A percentile compares a stretch with the other conserved stretches of the same genome.
Evolutionary conservation across 176 grass and related monocot genomes (phyloP).

Genomic region (Elaeis guineensis): DNA sequence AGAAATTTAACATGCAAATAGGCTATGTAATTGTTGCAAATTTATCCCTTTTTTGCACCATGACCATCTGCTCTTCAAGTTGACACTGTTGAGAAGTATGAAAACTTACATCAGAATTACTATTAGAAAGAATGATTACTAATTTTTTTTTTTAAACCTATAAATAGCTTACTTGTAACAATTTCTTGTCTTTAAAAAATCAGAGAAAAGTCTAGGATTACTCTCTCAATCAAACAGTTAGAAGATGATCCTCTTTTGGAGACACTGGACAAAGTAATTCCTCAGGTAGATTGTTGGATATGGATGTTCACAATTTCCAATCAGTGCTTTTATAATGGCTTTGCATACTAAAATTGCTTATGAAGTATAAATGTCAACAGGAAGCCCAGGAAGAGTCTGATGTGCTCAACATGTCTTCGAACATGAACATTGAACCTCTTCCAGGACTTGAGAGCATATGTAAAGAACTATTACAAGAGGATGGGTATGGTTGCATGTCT

Average conservation of each 20-base stretch:
- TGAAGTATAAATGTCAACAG: slow-evolving; percentile 20
- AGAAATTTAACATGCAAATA: too few species aligned
- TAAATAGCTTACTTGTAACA: not conserved
- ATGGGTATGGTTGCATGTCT: slow-evolving; percentile 44
- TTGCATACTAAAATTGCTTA: not conserved
- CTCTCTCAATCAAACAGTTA: slow-evolving; percentile 82
- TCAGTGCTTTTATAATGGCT: too few species aligned
- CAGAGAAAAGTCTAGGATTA: slow-evolving; percentile 78
- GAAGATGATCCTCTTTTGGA: slow-evolving; percentile 87
- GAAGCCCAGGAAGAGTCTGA: slow-evolving; percentile 35
- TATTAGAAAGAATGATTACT: not conserved
- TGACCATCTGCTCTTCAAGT: too few species aligned
- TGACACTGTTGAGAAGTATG: too few species aligned
- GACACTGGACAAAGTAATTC: slow-evolving; percentile 94
- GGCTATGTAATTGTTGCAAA: too few species aligned
- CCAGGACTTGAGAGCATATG: slow-evolving; percentile 85
- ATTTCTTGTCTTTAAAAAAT: slow-evolving; percentile 2
- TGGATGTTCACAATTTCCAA: not conserved
- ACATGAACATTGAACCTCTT: slow-evolving; percentile 62
- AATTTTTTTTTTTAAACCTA: not conserved
- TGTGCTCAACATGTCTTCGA: slow-evolving; percentile 19
- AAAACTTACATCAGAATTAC: too few species aligned
- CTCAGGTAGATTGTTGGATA: slow-evolving; percentile 31
- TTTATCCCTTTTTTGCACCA: too few species aligned
- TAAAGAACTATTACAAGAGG: slow-evolving; percentile 78